Conservation (phyloP, 1,139 yeast genomes). For the Kluyveromyces sp. region DNA sequence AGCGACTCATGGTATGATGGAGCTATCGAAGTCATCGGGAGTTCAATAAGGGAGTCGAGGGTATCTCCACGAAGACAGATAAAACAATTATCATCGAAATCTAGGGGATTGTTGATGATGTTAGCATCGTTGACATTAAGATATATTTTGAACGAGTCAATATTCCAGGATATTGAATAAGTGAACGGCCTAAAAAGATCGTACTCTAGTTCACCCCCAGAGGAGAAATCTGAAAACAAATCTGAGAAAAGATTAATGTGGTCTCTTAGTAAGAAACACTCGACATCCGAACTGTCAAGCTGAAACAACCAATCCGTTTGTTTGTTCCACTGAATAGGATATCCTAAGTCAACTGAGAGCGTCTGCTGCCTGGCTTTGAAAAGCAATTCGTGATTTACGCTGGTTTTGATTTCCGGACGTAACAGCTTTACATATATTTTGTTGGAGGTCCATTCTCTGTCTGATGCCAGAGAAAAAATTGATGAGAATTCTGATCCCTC, state of each 20-base stretch:
- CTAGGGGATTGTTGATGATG: conserved; percentile 82
- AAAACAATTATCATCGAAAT: conserved; percentile 71
- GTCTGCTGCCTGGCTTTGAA: conserved; percentile 56
- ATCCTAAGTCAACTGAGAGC: conserved; percentile 51
- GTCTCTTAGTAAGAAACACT: conserved; percentile 70
- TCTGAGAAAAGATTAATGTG: conserved; percentile 74
- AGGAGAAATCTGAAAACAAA: conserved; percentile 64
- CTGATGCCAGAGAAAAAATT: conserved; percentile 48
- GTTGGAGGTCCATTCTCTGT: conserved; percentile 55
- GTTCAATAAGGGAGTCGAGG: conserved; percentile 40
- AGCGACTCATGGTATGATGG: conserved; percentile 50
- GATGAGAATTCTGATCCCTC: conserved; percentile 45
- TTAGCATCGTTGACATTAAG: conserved; percentile 81
- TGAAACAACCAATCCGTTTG: conserved; percentile 60
- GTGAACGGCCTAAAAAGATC: conserved; percentile 67
- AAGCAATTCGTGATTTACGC: conserved; percentile 82
- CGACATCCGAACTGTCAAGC: conserved; percentile 46
- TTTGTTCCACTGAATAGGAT: conserved; percentile 81
- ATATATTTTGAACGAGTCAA: conserved; percentile 50
- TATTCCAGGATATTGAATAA: conserved; percentile 56
- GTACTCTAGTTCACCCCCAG: conserved; percentile 68
- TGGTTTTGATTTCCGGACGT: conserved; percentile 63
- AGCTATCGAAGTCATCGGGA: conserved; percentile 60
- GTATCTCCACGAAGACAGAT: conserved; percentile 63
- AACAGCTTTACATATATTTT: conserved; percentile 42